Evolutionary conservation across 257 asterid species (phyloP), one percentile per base, ranked within the genome.

Genomic region (Plantago major): DNA sequence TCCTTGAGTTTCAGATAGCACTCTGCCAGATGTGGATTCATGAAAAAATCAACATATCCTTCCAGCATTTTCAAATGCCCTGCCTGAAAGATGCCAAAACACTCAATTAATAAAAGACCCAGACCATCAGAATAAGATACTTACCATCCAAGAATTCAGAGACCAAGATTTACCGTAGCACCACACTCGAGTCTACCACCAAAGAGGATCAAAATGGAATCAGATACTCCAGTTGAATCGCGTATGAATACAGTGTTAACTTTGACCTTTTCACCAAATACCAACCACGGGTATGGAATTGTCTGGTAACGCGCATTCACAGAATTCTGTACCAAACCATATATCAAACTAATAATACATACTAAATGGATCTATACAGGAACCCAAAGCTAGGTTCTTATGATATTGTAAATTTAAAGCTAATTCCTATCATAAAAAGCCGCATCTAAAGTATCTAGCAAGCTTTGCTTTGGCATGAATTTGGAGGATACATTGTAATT

Each of bases 221-320:
- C 99, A 52, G 99, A 87, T 69, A 92, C 94, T 70, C 99, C 99
- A 67, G 99, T 86, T 5, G 97, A 92, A 79, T 92, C 99, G 19
- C 99, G 97, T 78, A 89, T 75, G 75, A 86, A 92, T 58, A 92
- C 97, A 1, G 91, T 76, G 75, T 92, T 92, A 69, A 92, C 97
- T 85, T 92, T 92, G 77, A 92, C 95, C 80, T 92, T 92, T 77
- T 92, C 97, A 58, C 91, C 88, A 72, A 92, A 92, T 55, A 92
- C 99, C 85, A 92, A 76, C 99, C 99, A 92, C 3, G 99, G 99
- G 77, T 81, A 84, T 22, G 84, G 86, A 70, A 92, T 92, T 10
- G 91, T 89, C 75, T 92, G 97, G 79, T 92, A 89, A 42, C 97
- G 97, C 44, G 97, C 95, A 80, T 92, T 92, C 68, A 92, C 99